phyloP scores from a whole-genome alignment of 1,284 basidiomycete genomes.

The Coniferiporia sulphurascens region DNA sequence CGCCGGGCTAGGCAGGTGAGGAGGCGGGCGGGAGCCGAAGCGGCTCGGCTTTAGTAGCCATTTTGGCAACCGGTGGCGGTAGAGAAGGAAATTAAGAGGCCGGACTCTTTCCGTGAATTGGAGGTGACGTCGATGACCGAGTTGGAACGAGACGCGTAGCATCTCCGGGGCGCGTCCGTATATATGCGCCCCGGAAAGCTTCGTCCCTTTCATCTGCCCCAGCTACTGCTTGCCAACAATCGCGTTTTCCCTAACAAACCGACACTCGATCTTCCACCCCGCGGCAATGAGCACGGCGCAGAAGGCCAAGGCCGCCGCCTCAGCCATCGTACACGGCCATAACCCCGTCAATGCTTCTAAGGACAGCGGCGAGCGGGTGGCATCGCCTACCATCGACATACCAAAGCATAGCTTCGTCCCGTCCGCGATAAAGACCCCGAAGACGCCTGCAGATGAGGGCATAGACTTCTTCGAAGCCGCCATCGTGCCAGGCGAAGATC shows the following conservation, averaged over 20 bases:
- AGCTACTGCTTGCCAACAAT: background rate
- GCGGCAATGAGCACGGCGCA: conserved; percentile 4
- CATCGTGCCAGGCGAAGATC: conserved; percentile 48
- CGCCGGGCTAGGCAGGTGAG: too few species aligned
- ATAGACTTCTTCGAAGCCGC: conserved; percentile 79
- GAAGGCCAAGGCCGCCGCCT: conserved; percentile 2
- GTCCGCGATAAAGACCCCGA: conserved; percentile 48
- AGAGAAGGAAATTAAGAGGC: too few species aligned
- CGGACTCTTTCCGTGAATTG: too few species aligned
- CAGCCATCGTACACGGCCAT: background rate
- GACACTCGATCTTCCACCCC: background rate
- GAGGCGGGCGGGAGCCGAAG: too few species aligned
- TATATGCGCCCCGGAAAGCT: background rate
- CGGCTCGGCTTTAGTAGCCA: too few species aligned
- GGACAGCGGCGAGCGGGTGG: conserved; percentile 7
- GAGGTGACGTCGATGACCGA: too few species aligned
- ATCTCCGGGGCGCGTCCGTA: background rate
- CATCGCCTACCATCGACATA: conserved; percentile 24
- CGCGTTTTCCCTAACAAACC: background rate
- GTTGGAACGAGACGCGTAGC: background rate
- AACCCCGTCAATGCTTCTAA: conserved; percentile 2
- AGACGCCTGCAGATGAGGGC: conserved; percentile 88
- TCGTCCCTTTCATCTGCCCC: background rate
- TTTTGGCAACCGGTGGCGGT: too few species aligned
- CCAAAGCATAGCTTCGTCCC: conserved; percentile 21